Evolutionary conservation across 225 moss, liverwort and hornwort species (phyloP).

Genomic region (Anthoceros angustus): DNA sequence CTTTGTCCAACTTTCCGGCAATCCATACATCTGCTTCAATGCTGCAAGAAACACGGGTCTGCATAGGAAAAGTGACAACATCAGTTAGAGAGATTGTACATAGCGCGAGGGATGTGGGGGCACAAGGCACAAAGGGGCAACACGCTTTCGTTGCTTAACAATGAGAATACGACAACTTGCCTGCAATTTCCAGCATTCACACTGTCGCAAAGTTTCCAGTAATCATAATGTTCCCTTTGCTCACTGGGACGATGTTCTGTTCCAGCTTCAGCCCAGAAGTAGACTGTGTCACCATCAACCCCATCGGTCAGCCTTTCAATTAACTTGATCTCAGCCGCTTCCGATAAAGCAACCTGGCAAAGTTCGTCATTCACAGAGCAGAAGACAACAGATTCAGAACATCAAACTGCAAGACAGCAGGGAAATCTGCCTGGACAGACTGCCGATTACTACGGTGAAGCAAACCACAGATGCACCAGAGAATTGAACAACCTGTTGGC

Average conservation of each 20-base stretch:
- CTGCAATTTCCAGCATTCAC: conserved; percentile 79
- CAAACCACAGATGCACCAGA: background rate
- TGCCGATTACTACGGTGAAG: no score
- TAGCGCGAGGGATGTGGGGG: background rate
- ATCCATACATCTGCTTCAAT: conserved; percentile 66
- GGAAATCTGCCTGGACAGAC: no score
- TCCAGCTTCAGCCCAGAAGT: conserved; percentile 65
- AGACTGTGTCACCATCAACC: conserved; percentile 60
- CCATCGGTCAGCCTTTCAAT: conserved; percentile 28
- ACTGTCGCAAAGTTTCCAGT: conserved; percentile 65
- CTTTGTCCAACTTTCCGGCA: conserved; percentile 32
- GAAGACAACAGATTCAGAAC: background rate
- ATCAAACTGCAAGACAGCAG: background rate
- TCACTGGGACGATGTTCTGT: conserved; percentile 18
- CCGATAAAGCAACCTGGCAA: conserved; percentile 49
- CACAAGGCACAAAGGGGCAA: background rate
- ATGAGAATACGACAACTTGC: conserved; percentile 12
- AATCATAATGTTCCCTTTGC: conserved; percentile 28
- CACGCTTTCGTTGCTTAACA: background rate
- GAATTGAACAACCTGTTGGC: background rate
- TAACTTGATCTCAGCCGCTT: conserved; percentile 47
- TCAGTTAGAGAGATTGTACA: background rate
- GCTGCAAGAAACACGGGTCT: conserved; percentile 50
- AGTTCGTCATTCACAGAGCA: background rate
- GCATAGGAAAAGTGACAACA: conserved; percentile 8